phyloP scores from a whole-genome alignment of 148 eudicot species.

The Pouteria glomerata region DNA sequence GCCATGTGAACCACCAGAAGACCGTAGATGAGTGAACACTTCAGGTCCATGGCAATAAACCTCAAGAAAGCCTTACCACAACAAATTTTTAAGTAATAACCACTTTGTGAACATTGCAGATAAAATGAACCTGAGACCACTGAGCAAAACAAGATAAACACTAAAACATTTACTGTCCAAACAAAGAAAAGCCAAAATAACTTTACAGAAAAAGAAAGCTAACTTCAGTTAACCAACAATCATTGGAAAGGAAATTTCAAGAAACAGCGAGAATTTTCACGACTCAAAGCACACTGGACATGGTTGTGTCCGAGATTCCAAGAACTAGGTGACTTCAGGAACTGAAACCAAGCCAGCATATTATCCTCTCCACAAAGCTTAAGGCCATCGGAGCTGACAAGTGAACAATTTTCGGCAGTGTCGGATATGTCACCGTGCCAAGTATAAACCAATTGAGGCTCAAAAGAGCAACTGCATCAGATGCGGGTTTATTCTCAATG shows the following conservation, averaged over 20 bases:
- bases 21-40: too few relatives aligned
- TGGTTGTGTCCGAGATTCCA: neutral
- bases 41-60: neutral
- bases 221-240: neutral
- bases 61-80: conserved; percentile 4
- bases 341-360: conserved; percentile 9
- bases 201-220: neutral
- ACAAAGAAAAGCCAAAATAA: neutral
- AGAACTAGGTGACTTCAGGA: neutral
- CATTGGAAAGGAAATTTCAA: neutral
- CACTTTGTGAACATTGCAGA: too few relatives aligned
- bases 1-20: too few relatives aligned
- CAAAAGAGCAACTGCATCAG: conserved; percentile 66
- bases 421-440: conserved; percentile 64
- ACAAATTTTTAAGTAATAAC: neutral
- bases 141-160: neutral
- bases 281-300: neutral
- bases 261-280: neutral
- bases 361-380: conserved; percentile 7
- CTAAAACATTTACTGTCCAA: neutral
- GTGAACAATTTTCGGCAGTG: conserved; percentile 47
- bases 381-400: conserved; percentile 27
- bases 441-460: conserved; percentile 86
- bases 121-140: neutral
- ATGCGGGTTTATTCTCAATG: conserved; percentile 45